Conservation (phyloP, 768 basidiomycete genomes). For the Inosperma sp. region DNA sequence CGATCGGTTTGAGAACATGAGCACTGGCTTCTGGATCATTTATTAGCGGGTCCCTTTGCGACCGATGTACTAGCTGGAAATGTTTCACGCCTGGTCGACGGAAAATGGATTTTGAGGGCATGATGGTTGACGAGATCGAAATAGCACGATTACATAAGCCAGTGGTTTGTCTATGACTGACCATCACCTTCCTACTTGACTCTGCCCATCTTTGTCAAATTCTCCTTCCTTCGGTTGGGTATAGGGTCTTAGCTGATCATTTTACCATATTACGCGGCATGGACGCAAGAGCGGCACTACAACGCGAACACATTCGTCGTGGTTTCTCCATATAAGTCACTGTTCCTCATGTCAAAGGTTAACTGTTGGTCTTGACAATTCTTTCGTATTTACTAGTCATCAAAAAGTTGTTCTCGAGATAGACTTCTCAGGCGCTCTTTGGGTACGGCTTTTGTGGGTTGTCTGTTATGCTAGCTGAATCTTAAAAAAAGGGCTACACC, state of each 20-base stretch:
- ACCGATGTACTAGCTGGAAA: conserved; percentile 96
- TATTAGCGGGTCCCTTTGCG: conserved; percentile 91
- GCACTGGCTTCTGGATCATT: conserved; percentile 87
- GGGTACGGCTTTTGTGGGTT: conserved; percentile 46
- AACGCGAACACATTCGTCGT: conserved; percentile 75
- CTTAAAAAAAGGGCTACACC: conserved; percentile 71
- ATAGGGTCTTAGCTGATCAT: conserved; percentile 26
- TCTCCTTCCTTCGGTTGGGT: conserved; percentile 15
- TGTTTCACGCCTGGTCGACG: conserved; percentile 86
- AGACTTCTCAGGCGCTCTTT: conserved; percentile 83
- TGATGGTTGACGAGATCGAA: conserved; percentile 33
- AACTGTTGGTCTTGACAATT: conserved; percentile 36
- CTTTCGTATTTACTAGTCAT: conserved; percentile 72
- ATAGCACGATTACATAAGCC: conserved; percentile 34
- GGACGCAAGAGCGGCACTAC: conserved; percentile 54
- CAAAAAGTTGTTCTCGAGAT: conserved; percentile 95
- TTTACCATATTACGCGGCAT: conserved; percentile 29
- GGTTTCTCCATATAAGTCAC: conserved; percentile 87
- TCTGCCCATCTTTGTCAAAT: conserved; percentile 14
- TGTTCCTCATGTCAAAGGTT: conserved; percentile 22
- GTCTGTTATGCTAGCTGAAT: conserved; percentile 14
- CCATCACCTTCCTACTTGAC: conserved; percentile 27
- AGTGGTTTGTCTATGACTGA: conserved; percentile 27
- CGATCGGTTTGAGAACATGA: conserved; percentile 84
- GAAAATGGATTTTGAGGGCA: conserved; percentile 84